These are phyloP conservation scores for Phytophthora syringae DNA, from an alignment of 352 stramenopile species.

Conservation along the genomic window DNA sequence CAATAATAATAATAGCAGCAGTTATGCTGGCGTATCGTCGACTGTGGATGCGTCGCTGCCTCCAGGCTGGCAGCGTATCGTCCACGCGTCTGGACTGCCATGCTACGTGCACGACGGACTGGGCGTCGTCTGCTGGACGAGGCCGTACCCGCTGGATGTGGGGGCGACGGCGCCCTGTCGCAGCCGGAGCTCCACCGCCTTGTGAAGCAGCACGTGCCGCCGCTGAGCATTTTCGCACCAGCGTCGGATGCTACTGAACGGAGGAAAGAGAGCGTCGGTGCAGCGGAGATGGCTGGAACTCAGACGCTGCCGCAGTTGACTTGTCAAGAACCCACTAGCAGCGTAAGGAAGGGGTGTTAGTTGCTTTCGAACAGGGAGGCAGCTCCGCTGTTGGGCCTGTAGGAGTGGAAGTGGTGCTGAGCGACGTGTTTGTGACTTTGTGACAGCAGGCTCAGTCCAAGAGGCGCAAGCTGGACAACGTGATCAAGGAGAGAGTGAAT, in stretches of 20 bases:
- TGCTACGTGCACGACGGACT: conserved; percentile 71
- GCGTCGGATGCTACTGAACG: conserved; percentile 17
- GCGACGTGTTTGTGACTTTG: background rate
- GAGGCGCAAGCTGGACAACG: conserved; percentile 51
- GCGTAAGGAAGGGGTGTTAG: conserved; percentile 38
- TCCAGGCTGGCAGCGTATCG: conserved; percentile 63
- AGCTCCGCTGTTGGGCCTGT: conserved; percentile 26
- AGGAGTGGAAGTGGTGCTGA: background rate
- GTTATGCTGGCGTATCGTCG: conserved; percentile 4
- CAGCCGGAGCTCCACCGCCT: conserved; percentile 49
- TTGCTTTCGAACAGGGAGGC: conserved; percentile 26
- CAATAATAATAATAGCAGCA: conserved; percentile 6
- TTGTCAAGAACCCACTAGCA: conserved; percentile 31
- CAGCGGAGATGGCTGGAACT: background rate
- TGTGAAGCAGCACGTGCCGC: conserved; percentile 67
- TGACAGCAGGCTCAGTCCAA: conserved; percentile 37
- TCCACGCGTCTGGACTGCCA: conserved; percentile 69
- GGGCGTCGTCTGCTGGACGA: conserved; percentile 72
- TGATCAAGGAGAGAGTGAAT: conserved; percentile 21
- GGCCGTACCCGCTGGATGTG: conserved; percentile 65
- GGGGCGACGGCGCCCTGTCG: conserved; percentile 26
- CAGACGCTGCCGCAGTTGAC: background rate
- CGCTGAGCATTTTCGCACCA: conserved; percentile 64
- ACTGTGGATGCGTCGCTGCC: conserved; percentile 48
- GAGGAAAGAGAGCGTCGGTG: conserved; percentile 7